Evolutionary conservation across 2,329 filamentous ascomycete species (phyloP), one percentile per base, ranked within the genome.

Genomic region (Botrytis deweyae): DNA sequence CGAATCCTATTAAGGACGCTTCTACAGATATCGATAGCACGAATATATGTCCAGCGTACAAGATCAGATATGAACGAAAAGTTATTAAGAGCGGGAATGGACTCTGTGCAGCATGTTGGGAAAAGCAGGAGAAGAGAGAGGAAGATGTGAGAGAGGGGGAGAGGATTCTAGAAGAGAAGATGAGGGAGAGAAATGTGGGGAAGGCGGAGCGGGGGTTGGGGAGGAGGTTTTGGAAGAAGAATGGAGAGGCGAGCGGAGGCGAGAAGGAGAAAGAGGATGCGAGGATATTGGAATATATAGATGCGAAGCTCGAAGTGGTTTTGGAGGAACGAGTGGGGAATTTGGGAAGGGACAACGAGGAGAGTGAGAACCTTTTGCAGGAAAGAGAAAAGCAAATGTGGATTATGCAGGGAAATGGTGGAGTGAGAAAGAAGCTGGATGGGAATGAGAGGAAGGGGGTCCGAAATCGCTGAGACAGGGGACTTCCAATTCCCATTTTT

Each of bases 51-150:
- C 36, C 49, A 1, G 49, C 16, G 6, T 42, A 68, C 4, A 58
- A 33, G 10, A 18, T 33, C 14, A 42, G 1, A n/a, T 58, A 58
- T 9, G 67, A 70, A 22, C 33, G 67, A 10, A 46, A 40, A 18
- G 9, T 61, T 25, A 70, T 70, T 1, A n/a, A 36, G 9, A 70
- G 52, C n/a, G 67, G 67, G n/a, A 70, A 70, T 62, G 67, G 67
- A 22, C 20, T 62, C 25, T 70, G 67, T 46, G 55, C 67, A 18
- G 18, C 14, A n/a, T 64, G 59, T 66, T 40, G 70, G 58, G 70
- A 18, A n/a, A 3, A 16, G 4, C 4, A 38, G 25, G 33, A 38
- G 44, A 46, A 16, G 46, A 29, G 10, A 16, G 59, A 55, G 12
- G 33, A 33, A 12, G 20, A 4, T 3, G 18, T 29, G 25, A 49